Evolutionary conservation across 2,329 filamentous ascomycete species (phyloP), one percentile per base, ranked within the genome.

Genomic region (Madurella mycetomatis): DNA sequence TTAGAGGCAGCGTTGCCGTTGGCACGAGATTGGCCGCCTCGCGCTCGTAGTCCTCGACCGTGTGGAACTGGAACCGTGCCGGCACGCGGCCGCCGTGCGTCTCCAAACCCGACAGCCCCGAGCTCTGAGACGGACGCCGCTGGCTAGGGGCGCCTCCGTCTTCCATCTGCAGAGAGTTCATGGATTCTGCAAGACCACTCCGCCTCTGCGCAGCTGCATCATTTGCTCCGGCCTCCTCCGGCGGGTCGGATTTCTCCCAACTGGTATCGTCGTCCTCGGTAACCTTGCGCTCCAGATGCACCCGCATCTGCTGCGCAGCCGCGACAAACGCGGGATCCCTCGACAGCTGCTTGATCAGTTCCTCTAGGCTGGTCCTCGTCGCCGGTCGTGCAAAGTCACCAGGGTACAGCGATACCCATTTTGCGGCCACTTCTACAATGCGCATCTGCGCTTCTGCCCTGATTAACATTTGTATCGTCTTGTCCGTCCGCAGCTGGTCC

Each of bases 401-500:
- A 0, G 94, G 92, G 69, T 97, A 97, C 42, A 86, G 77, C 15
- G 86, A 85, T 1, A 95, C 86, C 94, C 94, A 99, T 68, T 89
- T 88, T 5, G 90, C 89, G 55, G 97, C 76, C 7, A 94, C 84
- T 61, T 88, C 86, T 40, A 96, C 85, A 57, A 92, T 88, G 49
- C 92, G 84, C 51, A 96, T 78, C 67, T 96, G 92, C 5, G 86
- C 84, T 8, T 87, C 85, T 41, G 88, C 92, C 63, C 87, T 90
- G 51, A 85, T 85, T 42, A 96, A 80, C 59, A 88, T 86, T 59
- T 84, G 81, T 0, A 84, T 79, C 9, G 78, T 77, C 60, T 81
- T 84, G 56, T 88, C 85, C 42, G 84, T 82, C 64, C 84, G 83
- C 19, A 88, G 75, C 15, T 76, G 78, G 60, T 95, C 87, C 56